Percentiles rank a stretch among this genome's conserved stretches.
These are phyloP conservation scores for Botrytis fabae DNA, from an alignment of 2,329 filamentous ascomycete species.

Conservation along the genomic window DNA sequence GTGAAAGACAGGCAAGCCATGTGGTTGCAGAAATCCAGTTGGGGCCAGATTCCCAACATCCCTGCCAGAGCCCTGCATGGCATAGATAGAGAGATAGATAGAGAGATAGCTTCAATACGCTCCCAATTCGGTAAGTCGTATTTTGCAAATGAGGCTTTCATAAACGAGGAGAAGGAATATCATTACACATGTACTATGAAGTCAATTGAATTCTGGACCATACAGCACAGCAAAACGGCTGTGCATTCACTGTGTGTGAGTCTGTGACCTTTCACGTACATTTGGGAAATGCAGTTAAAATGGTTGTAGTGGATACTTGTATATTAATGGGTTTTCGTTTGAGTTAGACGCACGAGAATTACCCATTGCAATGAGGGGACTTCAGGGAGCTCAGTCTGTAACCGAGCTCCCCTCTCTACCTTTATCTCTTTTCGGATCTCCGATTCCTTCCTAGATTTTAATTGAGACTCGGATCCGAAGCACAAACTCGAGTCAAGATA, in stretches of 20 bases:
- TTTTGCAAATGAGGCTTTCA: background rate
- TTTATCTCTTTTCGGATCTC: background rate
- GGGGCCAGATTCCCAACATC: background rate
- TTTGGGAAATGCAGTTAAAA: background rate
- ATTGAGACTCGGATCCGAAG: background rate
- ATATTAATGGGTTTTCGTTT: background rate
- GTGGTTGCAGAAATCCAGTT: slow-evolving; percentile 1
- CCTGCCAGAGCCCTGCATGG: slow-evolving; percentile 3
- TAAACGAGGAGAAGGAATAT: background rate
- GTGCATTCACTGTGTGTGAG: background rate
- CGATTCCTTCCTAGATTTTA: background rate
- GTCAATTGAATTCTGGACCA: slow-evolving; percentile 1
- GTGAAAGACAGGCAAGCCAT: slow-evolving; percentile 11
- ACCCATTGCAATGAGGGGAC: slow-evolving; percentile 3
- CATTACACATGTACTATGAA: background rate
- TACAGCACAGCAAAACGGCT: background rate
- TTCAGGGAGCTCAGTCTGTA: background rate
- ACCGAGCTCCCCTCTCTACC: background rate
- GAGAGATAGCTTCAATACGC: background rate
- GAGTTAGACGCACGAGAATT: background rate
- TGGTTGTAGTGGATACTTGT: background rate
- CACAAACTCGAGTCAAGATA: background rate
- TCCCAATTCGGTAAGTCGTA: slow-evolving; percentile 4
- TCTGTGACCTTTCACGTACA: slow-evolving; percentile 6
- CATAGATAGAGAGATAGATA: background rate